Base-by-base conservation (phyloP, 2,329 filamentous ascomycete genomes). In the Clarireedia hainanense region DNA sequence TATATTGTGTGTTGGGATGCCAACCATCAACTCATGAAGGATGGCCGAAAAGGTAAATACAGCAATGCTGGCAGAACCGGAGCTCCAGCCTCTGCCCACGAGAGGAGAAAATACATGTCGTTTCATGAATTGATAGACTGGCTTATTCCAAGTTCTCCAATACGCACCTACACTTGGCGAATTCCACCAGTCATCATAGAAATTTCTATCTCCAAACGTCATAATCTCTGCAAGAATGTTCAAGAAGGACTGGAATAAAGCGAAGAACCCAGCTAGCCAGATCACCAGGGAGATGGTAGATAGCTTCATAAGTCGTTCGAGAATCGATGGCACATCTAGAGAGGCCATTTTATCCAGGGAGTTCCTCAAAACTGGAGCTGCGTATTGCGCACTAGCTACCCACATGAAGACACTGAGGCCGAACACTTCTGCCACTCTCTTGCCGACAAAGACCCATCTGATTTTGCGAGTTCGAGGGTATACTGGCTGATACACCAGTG, bases 101-200 rank as follows among this genome's bases (percentile, higher is more conserved):
- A 99, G 78, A 1, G 94, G 94, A 40, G 86, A 86, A 73, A 94
- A 97, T 51, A 99, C 84, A 70, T 99, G 94, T 39, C 94, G 80
- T 67, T 89, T 91, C 85, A 99, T 97, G 72, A 96, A 99, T 57
- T 91, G 86, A 68, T 95, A 95, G 5, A 99, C 92, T 0, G 94
- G 94, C 70, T 95, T 95, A 74, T 99, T 99, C 94, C 94, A 99
- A 0, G 86, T 88, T 23, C 91, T 84, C 92, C 92, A 96, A 75
- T 99, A 99, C 4, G 80, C 80, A 36, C 91, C 89, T 6, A 97
- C 77, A 62, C 85, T 91, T 54, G 85, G 84, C 61, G 85, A 89
- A 68, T 99, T 99, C 94, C 94, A 99, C 94, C 94, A 99, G 67
- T 96, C 91, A 39, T 89, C 86, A 71, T 99, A 99, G 71, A 99